Conservation (phyloP, 1,139 yeast genomes). For the Sugiyamaella castrensis region DNA sequence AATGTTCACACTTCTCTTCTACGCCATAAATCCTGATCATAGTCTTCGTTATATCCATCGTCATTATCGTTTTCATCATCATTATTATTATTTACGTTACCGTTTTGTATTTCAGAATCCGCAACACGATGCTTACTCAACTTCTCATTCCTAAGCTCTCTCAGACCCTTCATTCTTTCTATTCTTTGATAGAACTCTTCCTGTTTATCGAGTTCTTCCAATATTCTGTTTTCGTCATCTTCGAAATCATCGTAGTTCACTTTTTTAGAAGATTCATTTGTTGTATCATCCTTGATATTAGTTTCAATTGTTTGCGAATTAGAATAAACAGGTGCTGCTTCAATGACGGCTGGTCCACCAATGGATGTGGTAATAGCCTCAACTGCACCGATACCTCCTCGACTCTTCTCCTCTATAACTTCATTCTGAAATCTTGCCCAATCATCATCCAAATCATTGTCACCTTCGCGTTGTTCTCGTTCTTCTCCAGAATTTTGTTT, state of each 20-base stretch:
- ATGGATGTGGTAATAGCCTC: not conserved
- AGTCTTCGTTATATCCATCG: constrained; percentile 15
- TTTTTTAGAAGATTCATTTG: not conserved
- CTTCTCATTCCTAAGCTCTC: constrained; percentile 3
- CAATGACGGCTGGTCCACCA: not conserved
- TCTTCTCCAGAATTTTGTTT: not conserved
- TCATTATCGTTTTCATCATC: constrained; percentile 13
- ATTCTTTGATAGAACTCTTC: constrained; percentile 15
- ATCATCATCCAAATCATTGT: constrained; percentile 18
- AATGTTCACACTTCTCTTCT: constrained; percentile 6
- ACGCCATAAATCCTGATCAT: constrained; percentile 18
- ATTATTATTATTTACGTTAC: constrained; percentile 12
- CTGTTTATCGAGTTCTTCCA: constrained; percentile 19
- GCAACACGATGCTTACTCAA: not conserved
- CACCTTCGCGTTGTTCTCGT: not conserved
- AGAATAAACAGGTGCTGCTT: constrained; percentile 4
- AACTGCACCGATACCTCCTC: not conserved
- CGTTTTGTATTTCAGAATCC: not conserved
- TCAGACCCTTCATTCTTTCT: constrained; percentile 12
- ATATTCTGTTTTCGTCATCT: constrained; percentile 12
- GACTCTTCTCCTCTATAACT: constrained; percentile 11
- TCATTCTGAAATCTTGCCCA: constrained; percentile 25
- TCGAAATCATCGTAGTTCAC: not conserved
- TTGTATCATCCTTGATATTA: not conserved
- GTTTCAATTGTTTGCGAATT: not conserved